Conservation (phyloP, 2,329 filamentous ascomycete species). For the Ambrosiella cleistominuta region DNA sequence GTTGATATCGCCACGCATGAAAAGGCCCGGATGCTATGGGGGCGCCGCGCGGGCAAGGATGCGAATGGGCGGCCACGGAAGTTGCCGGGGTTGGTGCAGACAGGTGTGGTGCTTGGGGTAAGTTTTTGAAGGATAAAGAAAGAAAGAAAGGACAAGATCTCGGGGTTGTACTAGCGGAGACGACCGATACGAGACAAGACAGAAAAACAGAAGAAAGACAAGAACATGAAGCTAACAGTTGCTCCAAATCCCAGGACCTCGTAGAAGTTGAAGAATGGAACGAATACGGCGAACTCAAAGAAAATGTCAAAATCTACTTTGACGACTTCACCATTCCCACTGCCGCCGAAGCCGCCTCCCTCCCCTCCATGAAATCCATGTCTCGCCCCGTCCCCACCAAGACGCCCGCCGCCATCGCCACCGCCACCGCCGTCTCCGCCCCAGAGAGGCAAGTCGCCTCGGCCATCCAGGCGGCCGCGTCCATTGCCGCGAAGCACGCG, state of each 20-base stretch:
- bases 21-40: conserved; percentile 76
- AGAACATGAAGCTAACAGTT: not conserved
- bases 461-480: conserved; percentile 13
- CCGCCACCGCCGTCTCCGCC: conserved; percentile 14
- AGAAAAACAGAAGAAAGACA: not conserved
- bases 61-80: conserved; percentile 47
- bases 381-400: conserved; percentile 18
- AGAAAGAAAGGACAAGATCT: not conserved
- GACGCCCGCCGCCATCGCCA: conserved; percentile 3
- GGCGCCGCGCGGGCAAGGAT: conserved; percentile 63
- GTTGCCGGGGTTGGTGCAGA: conserved; percentile 75
- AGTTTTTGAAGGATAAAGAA: conserved; percentile 21
- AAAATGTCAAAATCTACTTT: conserved; percentile 57
- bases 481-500: conserved; percentile 15
- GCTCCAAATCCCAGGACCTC: conserved; percentile 42
- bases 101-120: conserved; percentile 71
- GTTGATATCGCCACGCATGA: conserved; percentile 84
- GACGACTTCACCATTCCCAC: conserved; percentile 42
- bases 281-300: conserved; percentile 87
- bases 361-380: conserved; percentile 13
- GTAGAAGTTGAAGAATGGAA: conserved; percentile 98
- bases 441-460: conserved; percentile 14
- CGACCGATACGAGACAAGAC: not conserved
- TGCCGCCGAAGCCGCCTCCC: conserved; percentile 28
- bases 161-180: no score